phyloP scores from a whole-genome alignment of 306 rosid species.

The Cucumis cinereus region DNA sequence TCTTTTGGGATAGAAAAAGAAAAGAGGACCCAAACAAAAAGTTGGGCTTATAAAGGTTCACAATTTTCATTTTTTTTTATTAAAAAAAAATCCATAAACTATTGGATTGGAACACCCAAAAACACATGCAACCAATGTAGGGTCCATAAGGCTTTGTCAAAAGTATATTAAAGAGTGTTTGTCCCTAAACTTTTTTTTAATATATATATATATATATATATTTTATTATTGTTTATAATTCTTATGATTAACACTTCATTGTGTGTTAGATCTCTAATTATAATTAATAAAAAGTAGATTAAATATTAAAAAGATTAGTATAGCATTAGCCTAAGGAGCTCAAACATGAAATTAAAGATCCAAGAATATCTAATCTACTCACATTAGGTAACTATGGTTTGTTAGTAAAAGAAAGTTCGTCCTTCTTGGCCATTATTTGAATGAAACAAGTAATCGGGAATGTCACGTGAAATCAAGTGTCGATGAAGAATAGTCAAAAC shows the following conservation, averaged over 20 bases:
- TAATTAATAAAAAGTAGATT: no score
- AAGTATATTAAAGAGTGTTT: neutral
- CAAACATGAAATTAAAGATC: neutral
- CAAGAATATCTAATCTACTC: no score
- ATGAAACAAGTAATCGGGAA: neutral
- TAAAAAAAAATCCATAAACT: neutral
- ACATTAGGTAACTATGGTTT: no score
- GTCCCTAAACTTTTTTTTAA: neutral
- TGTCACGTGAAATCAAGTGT: neutral
- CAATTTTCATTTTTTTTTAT: neutral
- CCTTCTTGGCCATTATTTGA: neutral
- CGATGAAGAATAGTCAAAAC: neutral
- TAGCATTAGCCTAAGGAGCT: neutral
- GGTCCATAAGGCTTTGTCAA: neutral
- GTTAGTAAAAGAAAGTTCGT: no score
- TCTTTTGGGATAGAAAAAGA: neutral
- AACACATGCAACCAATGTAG: neutral
- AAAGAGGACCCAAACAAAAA: neutral
- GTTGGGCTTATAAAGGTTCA: neutral
- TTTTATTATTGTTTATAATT: no score
- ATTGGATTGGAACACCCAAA: neutral
- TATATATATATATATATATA: no score
- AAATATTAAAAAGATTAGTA: no score
- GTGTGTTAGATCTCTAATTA: neutral
- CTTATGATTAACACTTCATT: neutral